Percentiles rank a stretch among this genome's conserved stretches.
Evolutionary conservation across 1,139 yeast genomes (phyloP).

Genomic region (Arxiozyma slooffiae): DNA sequence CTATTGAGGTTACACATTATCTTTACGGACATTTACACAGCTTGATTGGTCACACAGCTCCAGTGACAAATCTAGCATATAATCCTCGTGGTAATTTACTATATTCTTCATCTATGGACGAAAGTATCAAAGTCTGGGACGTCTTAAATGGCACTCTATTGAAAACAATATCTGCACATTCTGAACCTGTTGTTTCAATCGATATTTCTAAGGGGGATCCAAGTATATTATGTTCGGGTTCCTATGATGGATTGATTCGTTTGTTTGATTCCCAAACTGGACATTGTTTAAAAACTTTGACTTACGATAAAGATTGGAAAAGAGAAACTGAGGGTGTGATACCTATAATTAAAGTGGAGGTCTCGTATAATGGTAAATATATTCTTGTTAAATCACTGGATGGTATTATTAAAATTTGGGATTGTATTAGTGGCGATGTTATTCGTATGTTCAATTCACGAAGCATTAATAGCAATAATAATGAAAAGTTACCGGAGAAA

Average conservation of each 20-base stretch:
- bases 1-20: constrained; percentile 67
- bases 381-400: constrained; percentile 73
- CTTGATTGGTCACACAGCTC: constrained; percentile 75
- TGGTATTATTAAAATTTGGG: constrained; percentile 72
- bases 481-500: not conserved
- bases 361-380: constrained; percentile 77
- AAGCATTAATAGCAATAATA: not conserved
- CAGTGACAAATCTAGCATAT: constrained; percentile 65
- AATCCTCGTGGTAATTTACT: constrained; percentile 68
- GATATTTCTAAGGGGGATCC: constrained; percentile 66
- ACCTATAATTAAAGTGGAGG: constrained; percentile 64
- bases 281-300: constrained; percentile 82
- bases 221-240: constrained; percentile 73
- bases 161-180: constrained; percentile 82
- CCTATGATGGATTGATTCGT: constrained; percentile 82
- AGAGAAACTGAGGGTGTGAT: constrained; percentile 46
- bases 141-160: constrained; percentile 58
- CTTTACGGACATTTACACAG: constrained; percentile 43
- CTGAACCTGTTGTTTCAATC: constrained; percentile 77
- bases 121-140: constrained; percentile 88
- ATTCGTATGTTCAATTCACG: constrained; percentile 52
- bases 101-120: constrained; percentile 82
- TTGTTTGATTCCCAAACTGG: constrained; percentile 83
- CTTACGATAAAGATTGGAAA: constrained; percentile 55
- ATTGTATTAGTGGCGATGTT: constrained; percentile 65